A percentile compares a stretch with the other conserved stretches of the same genome.
phyloP scores from a whole-genome alignment of 169 alveolate genomes.

The Plasmodium sp. region DNA sequence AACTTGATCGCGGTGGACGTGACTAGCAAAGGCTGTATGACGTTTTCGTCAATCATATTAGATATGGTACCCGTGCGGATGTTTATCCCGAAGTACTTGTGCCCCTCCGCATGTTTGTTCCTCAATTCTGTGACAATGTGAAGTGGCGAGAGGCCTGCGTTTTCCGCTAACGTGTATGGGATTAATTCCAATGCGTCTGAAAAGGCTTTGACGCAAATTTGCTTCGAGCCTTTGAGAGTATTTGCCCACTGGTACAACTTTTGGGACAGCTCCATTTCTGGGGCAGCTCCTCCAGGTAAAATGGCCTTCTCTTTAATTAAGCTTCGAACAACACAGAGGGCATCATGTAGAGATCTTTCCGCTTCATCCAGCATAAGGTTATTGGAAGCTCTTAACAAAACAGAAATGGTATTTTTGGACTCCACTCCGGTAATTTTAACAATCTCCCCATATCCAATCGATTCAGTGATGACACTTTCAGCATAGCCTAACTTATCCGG shows the following conservation, averaged over 20 bases:
- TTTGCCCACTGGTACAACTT: conserved; percentile 90
- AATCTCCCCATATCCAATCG: conserved; percentile 93
- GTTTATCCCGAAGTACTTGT: conserved; percentile 94
- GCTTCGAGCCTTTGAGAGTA: conserved; percentile 95
- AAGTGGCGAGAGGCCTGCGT: conserved; percentile 99
- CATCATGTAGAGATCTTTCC: conserved; percentile 99
- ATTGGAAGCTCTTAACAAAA: conserved; percentile 97
- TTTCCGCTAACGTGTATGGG: conserved; percentile 99
- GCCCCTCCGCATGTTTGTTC: conserved; percentile 93
- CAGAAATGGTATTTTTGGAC: conserved; percentile 95
- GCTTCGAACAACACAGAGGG: conserved; percentile 98
- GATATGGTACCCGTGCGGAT: conserved; percentile 90
- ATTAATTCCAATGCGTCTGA: conserved; percentile 99
- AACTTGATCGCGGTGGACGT: conserved; percentile 96
- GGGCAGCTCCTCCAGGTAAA: conserved; percentile 99
- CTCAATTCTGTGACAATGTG: conserved; percentile 97
- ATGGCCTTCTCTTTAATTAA: conserved; percentile 95
- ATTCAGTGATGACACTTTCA: conserved; percentile 88
- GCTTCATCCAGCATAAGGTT: conserved; percentile 97
- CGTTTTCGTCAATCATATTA: conserved; percentile 95
- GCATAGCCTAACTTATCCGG: conserved; percentile 98
- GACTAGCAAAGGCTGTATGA: conserved; percentile 97
- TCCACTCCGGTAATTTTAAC: conserved; percentile 97
- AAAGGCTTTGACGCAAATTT: conserved; percentile 95
- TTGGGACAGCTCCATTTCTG: conserved; percentile 97